These are phyloP conservation scores for Dissophora ornata DNA, from an alignment of 192 early-diverging fungal genomes.

Conservation along the genomic window DNA sequence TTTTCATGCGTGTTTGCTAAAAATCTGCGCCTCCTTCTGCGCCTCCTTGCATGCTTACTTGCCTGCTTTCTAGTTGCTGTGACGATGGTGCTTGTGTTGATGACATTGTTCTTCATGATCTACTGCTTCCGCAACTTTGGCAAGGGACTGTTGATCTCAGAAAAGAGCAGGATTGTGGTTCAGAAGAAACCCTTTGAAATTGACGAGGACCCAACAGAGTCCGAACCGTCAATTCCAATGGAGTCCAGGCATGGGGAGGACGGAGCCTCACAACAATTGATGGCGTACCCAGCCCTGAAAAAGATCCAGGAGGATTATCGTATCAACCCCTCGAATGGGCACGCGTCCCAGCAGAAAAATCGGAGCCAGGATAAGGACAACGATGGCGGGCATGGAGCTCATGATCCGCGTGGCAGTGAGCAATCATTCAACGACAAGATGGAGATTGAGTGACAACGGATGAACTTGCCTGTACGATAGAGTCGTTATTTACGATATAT, in stretches of 20 bases:
- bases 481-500: too few species aligned
- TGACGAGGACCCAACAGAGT: constrained; percentile 37
- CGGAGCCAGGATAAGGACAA: not conserved
- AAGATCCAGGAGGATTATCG: constrained; percentile 43
- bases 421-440: constrained; percentile 42
- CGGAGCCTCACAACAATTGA: constrained; percentile 28
- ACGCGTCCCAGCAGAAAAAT: not conserved
- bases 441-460: constrained; percentile 36
- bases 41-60: too few species aligned
- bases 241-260: constrained; percentile 28
- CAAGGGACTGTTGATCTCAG: constrained; percentile 39
- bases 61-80: constrained; percentile 30
- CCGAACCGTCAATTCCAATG: constrained; percentile 30
- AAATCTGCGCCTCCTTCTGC: too few species aligned
- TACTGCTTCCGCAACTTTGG: constrained; percentile 55
- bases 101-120: constrained; percentile 42
- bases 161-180: constrained; percentile 9
- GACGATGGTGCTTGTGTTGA: constrained; percentile 37
- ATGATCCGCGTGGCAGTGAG: not conserved
- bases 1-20: too few species aligned
- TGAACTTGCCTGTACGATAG: not conserved
- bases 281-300: constrained; percentile 51
- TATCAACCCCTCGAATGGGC: constrained; percentile 6
- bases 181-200: constrained; percentile 40
- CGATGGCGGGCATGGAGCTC: not conserved